These are phyloP conservation scores for Streptanthus diversifolius DNA, from an alignment of 345 rosid genomes.

Conservation along the genomic window DNA sequence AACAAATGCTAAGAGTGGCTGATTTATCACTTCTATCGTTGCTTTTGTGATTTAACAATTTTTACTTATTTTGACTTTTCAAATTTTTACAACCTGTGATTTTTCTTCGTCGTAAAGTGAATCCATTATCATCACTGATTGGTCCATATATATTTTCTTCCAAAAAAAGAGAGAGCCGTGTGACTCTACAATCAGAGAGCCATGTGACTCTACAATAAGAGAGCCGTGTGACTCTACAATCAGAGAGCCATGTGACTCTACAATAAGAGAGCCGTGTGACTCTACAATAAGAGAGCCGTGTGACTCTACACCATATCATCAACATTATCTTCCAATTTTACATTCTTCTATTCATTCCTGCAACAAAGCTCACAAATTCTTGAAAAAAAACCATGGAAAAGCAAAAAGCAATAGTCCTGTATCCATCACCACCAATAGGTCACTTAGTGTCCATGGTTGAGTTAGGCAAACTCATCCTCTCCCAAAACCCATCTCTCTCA, in stretches of 20 bases:
- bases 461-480: constrained; percentile 51
- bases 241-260: too few relatives aligned
- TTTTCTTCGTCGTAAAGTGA: not conserved
- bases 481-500: constrained; percentile 47
- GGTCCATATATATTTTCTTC: not conserved
- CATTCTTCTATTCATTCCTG: not conserved
- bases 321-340: not conserved
- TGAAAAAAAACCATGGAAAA: constrained; percentile 7
- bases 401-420: constrained; percentile 47
- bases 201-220: too few relatives aligned
- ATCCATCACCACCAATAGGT: constrained; percentile 65
- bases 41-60: not conserved
- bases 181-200: too few relatives aligned
- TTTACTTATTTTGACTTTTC: not conserved
- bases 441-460: constrained; percentile 77
- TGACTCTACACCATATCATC: not conserved
- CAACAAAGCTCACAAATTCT: not conserved
- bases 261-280: too few relatives aligned
- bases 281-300: too few relatives aligned
- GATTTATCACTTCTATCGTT: not conserved
- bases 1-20: not conserved
- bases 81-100: not conserved
- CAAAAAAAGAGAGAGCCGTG: not conserved
- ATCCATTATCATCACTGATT: not conserved
- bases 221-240: too few relatives aligned